phyloP scores from a whole-genome alignment of 116 monocot genomes.

The Thalassia testudinum region DNA sequence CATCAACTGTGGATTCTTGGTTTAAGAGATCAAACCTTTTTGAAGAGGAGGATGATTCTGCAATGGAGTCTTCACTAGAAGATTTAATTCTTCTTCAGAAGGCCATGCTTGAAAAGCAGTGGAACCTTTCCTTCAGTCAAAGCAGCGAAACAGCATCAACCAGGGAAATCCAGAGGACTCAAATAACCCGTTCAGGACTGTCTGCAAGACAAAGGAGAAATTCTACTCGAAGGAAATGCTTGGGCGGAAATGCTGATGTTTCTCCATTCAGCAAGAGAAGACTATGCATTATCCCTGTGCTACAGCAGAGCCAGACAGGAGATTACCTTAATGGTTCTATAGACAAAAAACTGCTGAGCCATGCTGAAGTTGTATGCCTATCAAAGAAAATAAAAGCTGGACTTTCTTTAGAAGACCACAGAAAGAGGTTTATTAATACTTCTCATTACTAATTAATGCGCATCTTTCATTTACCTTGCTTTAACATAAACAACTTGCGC shows the following conservation, averaged over 20 bases:
- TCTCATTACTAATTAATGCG: too few relatives aligned
- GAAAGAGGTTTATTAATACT: too few relatives aligned
- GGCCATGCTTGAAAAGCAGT: constrained; percentile 94
- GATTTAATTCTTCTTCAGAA: constrained; percentile 67
- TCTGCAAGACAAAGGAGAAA: constrained; percentile 62
- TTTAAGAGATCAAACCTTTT: constrained; percentile 8
- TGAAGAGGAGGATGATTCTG: constrained; percentile 11
- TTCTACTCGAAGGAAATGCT: constrained; percentile 15
- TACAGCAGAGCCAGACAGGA: constrained; percentile 17
- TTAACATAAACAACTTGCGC: too few relatives aligned
- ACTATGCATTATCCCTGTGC: constrained; percentile 22
- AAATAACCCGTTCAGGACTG: constrained; percentile 48
- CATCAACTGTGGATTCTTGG: background rate
- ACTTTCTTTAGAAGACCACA: constrained; percentile 60
- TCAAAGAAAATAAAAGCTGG: constrained; percentile 71
- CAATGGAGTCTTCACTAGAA: constrained; percentile 62
- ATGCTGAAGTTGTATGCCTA: constrained; percentile 63
- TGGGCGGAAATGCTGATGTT: constrained; percentile 3
- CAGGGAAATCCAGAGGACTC: constrained; percentile 11
- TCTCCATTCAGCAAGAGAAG: constrained; percentile 11
- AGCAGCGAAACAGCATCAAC: constrained; percentile 5
- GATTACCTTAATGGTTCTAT: constrained; percentile 61
- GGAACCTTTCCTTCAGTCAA: constrained; percentile 59
- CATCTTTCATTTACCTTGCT: too few relatives aligned
- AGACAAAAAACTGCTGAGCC: constrained; percentile 56